A percentile compares a stretch with the other conserved stretches of the same genome.
Evolutionary conservation across 345 rosid species (phyloP).

Genomic region (Eutrema japonicum): DNA sequence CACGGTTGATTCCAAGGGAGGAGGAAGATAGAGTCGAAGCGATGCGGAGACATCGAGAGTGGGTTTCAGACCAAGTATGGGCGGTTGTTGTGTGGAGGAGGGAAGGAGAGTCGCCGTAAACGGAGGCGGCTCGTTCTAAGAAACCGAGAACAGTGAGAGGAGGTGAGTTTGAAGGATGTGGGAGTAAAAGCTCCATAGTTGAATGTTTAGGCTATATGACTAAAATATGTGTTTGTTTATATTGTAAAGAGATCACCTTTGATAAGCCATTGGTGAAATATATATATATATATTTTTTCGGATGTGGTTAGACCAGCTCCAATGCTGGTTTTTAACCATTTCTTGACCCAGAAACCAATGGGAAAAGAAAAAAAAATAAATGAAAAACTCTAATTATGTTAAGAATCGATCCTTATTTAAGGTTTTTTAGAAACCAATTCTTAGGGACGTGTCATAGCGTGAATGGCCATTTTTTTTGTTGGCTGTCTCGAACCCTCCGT

Average conservation of each 20-base stretch:
- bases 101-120: conserved; percentile 58
- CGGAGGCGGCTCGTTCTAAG: conserved; percentile 60
- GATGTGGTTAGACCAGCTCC: too few species aligned
- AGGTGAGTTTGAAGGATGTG: conserved; percentile 50
- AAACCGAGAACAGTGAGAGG: conserved; percentile 60
- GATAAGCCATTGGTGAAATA: background rate
- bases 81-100: conserved; percentile 48
- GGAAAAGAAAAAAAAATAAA: too few species aligned
- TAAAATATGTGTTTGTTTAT: conserved; percentile 14
- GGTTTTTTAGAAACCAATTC: too few species aligned
- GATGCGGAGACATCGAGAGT: conserved; percentile 65
- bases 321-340: too few species aligned
- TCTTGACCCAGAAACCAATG: too few species aligned
- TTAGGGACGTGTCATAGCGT: too few species aligned
- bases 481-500: too few species aligned
- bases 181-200: conserved; percentile 51
- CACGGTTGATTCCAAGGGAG: conserved; percentile 48
- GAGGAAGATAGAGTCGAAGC: conserved; percentile 62
- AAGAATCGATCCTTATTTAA: too few species aligned
- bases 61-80: conserved; percentile 61
- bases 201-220: background rate
- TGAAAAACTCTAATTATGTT: too few species aligned
- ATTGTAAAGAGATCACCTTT: background rate
- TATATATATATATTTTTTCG: background rate
- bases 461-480: too few species aligned